Evolutionary conservation across 306 rosid genomes (phyloP).

Genomic region (Parietaria judaica): DNA sequence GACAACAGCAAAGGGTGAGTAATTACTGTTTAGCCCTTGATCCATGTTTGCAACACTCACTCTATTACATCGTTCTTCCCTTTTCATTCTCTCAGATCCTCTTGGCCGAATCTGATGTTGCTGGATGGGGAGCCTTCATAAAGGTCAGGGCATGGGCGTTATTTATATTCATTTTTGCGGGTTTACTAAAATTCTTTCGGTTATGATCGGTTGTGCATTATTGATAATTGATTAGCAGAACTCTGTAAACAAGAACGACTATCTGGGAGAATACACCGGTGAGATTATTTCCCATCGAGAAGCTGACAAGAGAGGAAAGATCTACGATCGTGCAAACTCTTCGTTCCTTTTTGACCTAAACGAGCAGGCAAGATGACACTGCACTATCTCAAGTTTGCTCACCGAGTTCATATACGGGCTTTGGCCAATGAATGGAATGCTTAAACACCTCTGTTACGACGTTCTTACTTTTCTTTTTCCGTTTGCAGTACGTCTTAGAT

Average conservation of each 20-base stretch:
- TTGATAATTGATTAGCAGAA: constrained; percentile 75
- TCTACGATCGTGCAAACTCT: constrained; percentile 93
- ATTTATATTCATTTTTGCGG: not conserved
- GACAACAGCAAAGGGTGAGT: constrained; percentile 95
- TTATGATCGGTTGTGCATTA: constrained; percentile 21
- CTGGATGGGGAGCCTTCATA: constrained; percentile 99
- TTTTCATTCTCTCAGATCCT: constrained; percentile 55
- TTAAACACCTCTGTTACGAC: not conserved
- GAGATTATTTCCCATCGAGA: constrained; percentile 92
- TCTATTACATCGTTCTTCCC: constrained; percentile 3
- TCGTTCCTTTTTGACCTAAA: constrained; percentile 97
- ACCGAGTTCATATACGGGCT: not conserved
- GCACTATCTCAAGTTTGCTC: constrained; percentile 3
- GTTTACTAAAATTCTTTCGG: constrained; percentile 5
- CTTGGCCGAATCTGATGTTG: constrained; percentile 86
- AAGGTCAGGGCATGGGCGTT: constrained; percentile 44
- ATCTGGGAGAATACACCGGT: constrained; percentile 95
- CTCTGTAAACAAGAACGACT: constrained; percentile 86
- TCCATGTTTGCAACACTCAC: too few species aligned
- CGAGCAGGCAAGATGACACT: constrained; percentile 58
- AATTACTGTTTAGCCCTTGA: not conserved
- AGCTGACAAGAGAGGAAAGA: constrained; percentile 96
- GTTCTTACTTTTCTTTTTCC: not conserved
- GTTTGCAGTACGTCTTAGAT: constrained; percentile 82
- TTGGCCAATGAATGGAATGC: constrained; percentile 4